Conservation (phyloP, 179 eudicot species). For the Actinidia arguta region DNA sequence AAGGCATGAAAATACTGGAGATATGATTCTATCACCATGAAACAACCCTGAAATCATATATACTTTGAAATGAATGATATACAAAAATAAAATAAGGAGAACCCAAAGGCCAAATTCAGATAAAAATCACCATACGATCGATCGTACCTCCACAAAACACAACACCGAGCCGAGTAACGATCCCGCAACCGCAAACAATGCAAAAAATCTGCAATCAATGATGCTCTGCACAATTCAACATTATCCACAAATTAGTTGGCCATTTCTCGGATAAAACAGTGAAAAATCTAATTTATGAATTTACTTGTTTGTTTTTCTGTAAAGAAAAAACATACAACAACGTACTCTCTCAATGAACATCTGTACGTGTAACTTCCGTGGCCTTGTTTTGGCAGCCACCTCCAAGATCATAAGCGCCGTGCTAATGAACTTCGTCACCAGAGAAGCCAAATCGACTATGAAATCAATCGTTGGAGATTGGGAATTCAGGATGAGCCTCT, state of each 20-base stretch:
- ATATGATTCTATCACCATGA: constrained; percentile 46
- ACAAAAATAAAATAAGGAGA: no score
- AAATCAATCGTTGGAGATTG: neutral
- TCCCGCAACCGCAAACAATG: constrained; percentile 64
- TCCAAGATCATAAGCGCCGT: constrained; percentile 17
- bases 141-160: constrained; percentile 43
- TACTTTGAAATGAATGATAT: neutral
- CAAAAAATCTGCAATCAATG: constrained; percentile 66
- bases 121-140: no score
- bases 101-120: no score
- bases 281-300: no score
- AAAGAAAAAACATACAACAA: neutral
- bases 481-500: neutral
- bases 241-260: neutral
- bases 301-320: no score
- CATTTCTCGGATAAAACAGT: no score
- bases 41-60: constrained; percentile 48
- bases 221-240: constrained; percentile 41
- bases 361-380: constrained; percentile 17
- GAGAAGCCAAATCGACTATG: constrained; percentile 8
- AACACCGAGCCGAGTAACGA: constrained; percentile 65
- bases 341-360: constrained; percentile 33
- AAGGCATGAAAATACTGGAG: constrained; percentile 45
- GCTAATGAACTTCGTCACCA: constrained; percentile 5
- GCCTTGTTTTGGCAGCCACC: constrained; percentile 10